Base-by-base conservation (phyloP, 192 early-diverging fungal species). In the Coemansia sp. region DNA sequence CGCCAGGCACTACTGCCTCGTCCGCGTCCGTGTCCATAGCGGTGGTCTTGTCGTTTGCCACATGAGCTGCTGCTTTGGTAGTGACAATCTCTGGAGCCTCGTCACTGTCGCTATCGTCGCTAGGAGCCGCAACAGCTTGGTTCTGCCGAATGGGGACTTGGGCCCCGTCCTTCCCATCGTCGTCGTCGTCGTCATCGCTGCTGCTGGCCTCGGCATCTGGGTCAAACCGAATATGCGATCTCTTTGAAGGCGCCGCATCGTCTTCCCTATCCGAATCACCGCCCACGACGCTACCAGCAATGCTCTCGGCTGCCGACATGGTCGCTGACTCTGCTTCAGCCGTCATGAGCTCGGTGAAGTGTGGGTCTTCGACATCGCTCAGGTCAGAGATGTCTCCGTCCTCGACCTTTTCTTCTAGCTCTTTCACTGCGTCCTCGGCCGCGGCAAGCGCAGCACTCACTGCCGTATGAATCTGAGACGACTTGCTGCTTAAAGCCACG, bases 331-430 rank as follows among this genome's bases (percentile, higher is more conserved):
- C 67, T 7, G 55, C 67, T 12, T 52, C 55, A 11, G 51, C 45
- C 6, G 60, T 51, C 67, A 71, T 71, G 25, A 71, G 54, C 23
- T 47, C 44, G 4, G 60, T 50, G 21, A 72, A 72, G 20, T 64
- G 68, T 22, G 68, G 68, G 49, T 72, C 61, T 3, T 60, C 68
- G 20, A 64, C 36, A 17, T 72, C 68, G 52, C 68, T 72, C 42
- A 72, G 42, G 41, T 72, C 68, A 5, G 68, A 72, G 36, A 71
- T 71, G 6, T 64, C 67, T 19, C 40, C 59, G 2, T 42, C 47
- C 0, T 30, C 54, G 5, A 44, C 46, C 40, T 36, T n/a, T 9
- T 38, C 19, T 28, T 23, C 30, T 43, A 49, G 11, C 4, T 23
- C 29, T 0, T 25, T 21, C 4, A 31, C 40, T 9, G 41, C 48